These are phyloP conservation scores for Linnemannia hyalina DNA, from an alignment of 192 early-diverging fungal genomes.

Conservation along the genomic window DNA sequence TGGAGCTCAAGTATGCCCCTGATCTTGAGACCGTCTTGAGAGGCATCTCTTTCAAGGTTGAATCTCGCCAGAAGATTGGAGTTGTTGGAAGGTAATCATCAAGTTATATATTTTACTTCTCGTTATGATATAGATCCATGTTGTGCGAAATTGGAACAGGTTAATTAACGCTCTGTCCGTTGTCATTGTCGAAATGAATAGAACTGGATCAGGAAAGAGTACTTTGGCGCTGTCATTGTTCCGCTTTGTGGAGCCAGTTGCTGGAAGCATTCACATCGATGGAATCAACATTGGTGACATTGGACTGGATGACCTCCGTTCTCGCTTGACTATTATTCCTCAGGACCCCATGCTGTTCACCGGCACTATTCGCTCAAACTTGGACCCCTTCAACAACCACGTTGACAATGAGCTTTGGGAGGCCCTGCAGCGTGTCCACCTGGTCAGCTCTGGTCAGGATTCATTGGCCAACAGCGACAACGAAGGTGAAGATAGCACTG, in stretches of 20 bases:
- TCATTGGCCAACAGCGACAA: slow-evolving; percentile 26
- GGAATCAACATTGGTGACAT: slow-evolving; percentile 76
- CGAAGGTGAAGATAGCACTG: slow-evolving; percentile 25
- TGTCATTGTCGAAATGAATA: slow-evolving; percentile 1
- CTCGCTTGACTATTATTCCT: slow-evolving; percentile 83
- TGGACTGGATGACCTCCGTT: slow-evolving; percentile 80
- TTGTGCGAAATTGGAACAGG: too few relatives aligned
- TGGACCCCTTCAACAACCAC: slow-evolving; percentile 88
- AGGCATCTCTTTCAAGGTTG: slow-evolving; percentile 71
- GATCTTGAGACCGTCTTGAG: slow-evolving; percentile 77
- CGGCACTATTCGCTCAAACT: slow-evolving; percentile 83
- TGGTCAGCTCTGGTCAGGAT: slow-evolving; percentile 59
- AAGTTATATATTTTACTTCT: not conserved
- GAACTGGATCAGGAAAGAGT: slow-evolving; percentile 90
- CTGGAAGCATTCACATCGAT: slow-evolving; percentile 80
- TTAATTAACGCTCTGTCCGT: not conserved
- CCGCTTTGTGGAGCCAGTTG: slow-evolving; percentile 81
- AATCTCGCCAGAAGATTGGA: slow-evolving; percentile 75
- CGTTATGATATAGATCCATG: not conserved
- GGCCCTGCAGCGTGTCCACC: slow-evolving; percentile 80
- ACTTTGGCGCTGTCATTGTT: slow-evolving; percentile 82
- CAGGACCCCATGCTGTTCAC: slow-evolving; percentile 79
- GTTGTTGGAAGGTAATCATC: slow-evolving; percentile 79
- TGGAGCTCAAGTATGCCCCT: slow-evolving; percentile 79
- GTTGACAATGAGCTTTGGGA: slow-evolving; percentile 83